These are phyloP conservation scores for Colletotrichum aenigma DNA, from an alignment of 2,329 filamentous ascomycete species.

Conservation along the genomic window DNA sequence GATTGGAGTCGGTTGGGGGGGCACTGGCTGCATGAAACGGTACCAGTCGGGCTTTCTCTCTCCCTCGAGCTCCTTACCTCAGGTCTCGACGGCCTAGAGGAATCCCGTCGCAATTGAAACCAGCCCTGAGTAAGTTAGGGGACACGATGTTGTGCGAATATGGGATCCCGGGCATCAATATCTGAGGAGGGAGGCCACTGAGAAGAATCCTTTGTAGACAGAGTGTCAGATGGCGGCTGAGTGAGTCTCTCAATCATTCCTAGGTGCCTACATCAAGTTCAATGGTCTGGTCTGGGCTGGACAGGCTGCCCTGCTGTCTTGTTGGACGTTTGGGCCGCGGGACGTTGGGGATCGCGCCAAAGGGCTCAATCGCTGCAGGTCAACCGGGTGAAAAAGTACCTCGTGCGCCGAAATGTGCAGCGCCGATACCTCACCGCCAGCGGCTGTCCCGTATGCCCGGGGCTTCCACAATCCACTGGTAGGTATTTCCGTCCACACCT, in stretches of 20 bases:
- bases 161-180: not conserved
- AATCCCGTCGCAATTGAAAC: not conserved
- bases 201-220: not conserved
- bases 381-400: conserved; percentile 8
- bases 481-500: conserved; percentile 18
- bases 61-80: conserved; percentile 3
- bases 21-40: not conserved
- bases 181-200: not conserved
- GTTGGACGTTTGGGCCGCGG: conserved; percentile 6
- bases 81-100: conserved; percentile 7
- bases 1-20: conserved; percentile 11
- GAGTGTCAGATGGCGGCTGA: conserved; percentile 7
- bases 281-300: not conserved
- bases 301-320: not conserved
- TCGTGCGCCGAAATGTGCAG: not conserved
- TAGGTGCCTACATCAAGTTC: not conserved
- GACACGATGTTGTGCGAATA: not conserved
- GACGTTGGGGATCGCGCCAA: conserved; percentile 12
- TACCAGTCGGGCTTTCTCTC: not conserved
- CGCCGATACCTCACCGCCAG: not conserved
- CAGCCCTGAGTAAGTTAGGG: not conserved
- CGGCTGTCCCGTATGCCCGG: conserved; percentile 11
- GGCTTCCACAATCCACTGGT: not conserved
- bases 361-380: not conserved
- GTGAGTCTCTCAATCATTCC: conserved; percentile 11